Evolutionary conservation across 2,329 filamentous ascomycete species (phyloP).

Genomic region (Pyrenochaeta sp.): DNA sequence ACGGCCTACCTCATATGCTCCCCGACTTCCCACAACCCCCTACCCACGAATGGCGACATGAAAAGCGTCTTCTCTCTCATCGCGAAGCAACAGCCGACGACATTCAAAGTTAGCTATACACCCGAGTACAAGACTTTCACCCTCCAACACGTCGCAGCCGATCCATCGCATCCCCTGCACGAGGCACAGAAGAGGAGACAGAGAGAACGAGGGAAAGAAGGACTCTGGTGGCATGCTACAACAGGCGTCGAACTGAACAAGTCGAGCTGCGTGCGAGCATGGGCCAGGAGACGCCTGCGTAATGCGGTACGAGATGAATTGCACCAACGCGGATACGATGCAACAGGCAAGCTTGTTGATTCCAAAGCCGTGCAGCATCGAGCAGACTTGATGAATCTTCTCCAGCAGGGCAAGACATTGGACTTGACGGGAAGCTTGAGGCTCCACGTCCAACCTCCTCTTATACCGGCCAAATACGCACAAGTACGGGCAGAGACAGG

Average conservation of each 20-base stretch:
- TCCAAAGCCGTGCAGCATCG: background rate
- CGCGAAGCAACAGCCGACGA: constrained; percentile 19
- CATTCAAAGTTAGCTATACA: constrained; percentile 35
- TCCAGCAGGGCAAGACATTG: constrained; percentile 10
- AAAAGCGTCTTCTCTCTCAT: constrained; percentile 19
- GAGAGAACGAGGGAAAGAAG: constrained; percentile 27
- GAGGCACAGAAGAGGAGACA: constrained; percentile 27
- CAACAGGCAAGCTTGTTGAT: constrained; percentile 34
- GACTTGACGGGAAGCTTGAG: constrained; percentile 37
- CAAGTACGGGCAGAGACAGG: constrained; percentile 34
- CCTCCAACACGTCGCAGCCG: constrained; percentile 28
- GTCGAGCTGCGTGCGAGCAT: constrained; percentile 42
- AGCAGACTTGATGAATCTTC: constrained; percentile 5
- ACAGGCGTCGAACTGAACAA: constrained; percentile 34
- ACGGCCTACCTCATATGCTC: too few species aligned
- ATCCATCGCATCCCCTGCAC: constrained; percentile 38
- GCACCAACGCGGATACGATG: constrained; percentile 35
- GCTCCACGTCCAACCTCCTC: constrained; percentile 27
- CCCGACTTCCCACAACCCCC: background rate
- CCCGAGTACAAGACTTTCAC: constrained; percentile 35
- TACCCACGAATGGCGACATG: constrained; percentile 22
- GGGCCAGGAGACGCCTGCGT: constrained; percentile 41
- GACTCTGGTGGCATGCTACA: constrained; percentile 46
- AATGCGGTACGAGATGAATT: constrained; percentile 43
- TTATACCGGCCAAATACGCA: constrained; percentile 40